Evolutionary conservation across 2,329 filamentous ascomycete genomes (phyloP).

Genomic region (Curvularia spicifera): DNA sequence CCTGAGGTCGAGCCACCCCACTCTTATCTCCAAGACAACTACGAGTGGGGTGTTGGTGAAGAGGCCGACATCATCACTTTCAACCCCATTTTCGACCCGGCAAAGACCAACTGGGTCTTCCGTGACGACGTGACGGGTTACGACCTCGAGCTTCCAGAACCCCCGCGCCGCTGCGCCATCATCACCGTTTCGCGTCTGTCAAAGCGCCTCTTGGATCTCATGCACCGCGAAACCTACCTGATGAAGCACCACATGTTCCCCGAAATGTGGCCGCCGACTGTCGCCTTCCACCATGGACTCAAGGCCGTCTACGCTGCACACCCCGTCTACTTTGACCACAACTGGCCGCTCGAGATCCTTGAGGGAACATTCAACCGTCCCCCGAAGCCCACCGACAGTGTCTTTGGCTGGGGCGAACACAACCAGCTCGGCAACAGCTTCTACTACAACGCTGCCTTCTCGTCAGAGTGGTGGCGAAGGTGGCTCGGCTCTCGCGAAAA

Average conservation of each 20-base stretch:
- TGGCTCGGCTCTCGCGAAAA: slow-evolving; percentile 59
- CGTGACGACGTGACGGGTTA: slow-evolving; percentile 72
- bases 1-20: slow-evolving; percentile 69
- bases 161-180: slow-evolving; percentile 77
- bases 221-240: slow-evolving; percentile 77
- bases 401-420: slow-evolving; percentile 60
- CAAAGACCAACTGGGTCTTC: slow-evolving; percentile 75
- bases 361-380: slow-evolving; percentile 59
- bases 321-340: slow-evolving; percentile 78
- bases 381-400: slow-evolving; percentile 52
- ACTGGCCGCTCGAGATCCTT: slow-evolving; percentile 64
- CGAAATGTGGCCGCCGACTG: slow-evolving; percentile 79
- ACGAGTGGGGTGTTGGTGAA: slow-evolving; percentile 77
- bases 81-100: slow-evolving; percentile 79
- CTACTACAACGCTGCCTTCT: slow-evolving; percentile 60
- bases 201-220: slow-evolving; percentile 72
- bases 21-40: slow-evolving; percentile 66
- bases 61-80: slow-evolving; percentile 77
- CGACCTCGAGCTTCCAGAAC: slow-evolving; percentile 58
- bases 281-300: slow-evolving; percentile 76
- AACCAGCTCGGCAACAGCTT: slow-evolving; percentile 59
- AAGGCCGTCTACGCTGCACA: slow-evolving; percentile 81
- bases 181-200: slow-evolving; percentile 78
- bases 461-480: slow-evolving; percentile 56
- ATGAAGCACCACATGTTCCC: slow-evolving; percentile 76